Base-by-base conservation (phyloP, 495 filamentous ascomycete species). In the Talaromyces wortmannii region DNA sequence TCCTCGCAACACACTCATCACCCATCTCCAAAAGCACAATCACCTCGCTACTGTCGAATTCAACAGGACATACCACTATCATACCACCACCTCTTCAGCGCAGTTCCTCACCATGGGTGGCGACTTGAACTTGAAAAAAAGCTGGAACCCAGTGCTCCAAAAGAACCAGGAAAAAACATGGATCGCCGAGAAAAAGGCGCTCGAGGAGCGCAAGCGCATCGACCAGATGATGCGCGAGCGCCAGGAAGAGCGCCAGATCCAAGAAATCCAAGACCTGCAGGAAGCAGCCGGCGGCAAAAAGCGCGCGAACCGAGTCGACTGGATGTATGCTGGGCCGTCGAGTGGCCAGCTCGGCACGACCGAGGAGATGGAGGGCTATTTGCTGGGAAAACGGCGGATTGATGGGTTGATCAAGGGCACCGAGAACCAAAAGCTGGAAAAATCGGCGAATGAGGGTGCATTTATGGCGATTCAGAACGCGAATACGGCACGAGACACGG, bases 111-210 rank as follows among this genome's bases (percentile, higher is more conserved):
- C 79, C 53, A 92, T 92, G 89, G 85, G 88, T 75, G 87, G 88
- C 61, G 90, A 95, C 77, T 75, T 96, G 65, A 95, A 96, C 61
- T 74, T 96, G 61, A 99, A 99, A 75, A 99, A 99, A 79, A 75
- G 57, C 77, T 98, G 92, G 88, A 92, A 98, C 65, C 90, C 91
- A 50, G 80, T 82, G 52, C 78, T 92, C 50, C 81, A 90, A 68
- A 82, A 81, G 72, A 96, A 96, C 69, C 91, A 95, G 74, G 78
- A 76, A 68, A 78, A 82, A 59, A 91, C 95, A 55, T 95, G 88
- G 84, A 79, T 86, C 23, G 86, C 90, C 64, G 92, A 99, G 64
- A 84, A 94, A 65, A 87, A 89, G 59, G 94, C 94, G n/a, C 82
- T 99, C 0, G 90, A 95, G 48, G 95, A 97, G 74, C 86, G 94